phyloP scores from a whole-genome alignment of 192 early-diverging fungal genomes.

The Borealophlyctis nickersoniae region DNA sequence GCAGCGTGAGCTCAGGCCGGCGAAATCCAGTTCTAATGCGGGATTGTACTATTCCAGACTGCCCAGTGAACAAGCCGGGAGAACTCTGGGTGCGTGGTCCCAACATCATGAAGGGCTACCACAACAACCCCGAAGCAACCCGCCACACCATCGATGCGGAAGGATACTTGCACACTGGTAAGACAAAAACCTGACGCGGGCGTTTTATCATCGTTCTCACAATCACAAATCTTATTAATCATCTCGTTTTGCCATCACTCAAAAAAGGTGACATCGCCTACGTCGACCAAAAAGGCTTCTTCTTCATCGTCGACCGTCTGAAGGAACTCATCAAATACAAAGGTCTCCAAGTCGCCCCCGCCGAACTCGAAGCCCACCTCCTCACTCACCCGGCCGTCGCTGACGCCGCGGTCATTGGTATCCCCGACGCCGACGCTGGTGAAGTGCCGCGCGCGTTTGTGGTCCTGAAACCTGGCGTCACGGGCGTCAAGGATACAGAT shows the following conservation, averaged over 20 bases:
- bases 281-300: constrained; percentile 61
- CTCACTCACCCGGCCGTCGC: constrained; percentile 66
- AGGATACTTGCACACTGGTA: constrained; percentile 70
- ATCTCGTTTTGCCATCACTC: background rate
- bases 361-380: constrained; percentile 78
- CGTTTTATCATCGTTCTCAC: constrained; percentile 8
- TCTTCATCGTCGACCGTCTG: constrained; percentile 71
- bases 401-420: constrained; percentile 44
- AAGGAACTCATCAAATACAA: constrained; percentile 97
- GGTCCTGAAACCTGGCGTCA: constrained; percentile 49
- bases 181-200: constrained; percentile 16
- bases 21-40: no score
- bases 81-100: constrained; percentile 88
- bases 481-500: constrained; percentile 37
- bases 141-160: constrained; percentile 65
- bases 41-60: no score
- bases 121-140: constrained; percentile 75
- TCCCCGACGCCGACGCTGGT: constrained; percentile 34
- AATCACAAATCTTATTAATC: background rate
- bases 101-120: constrained; percentile 86
- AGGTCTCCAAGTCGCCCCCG: constrained; percentile 78
- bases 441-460: constrained; percentile 81
- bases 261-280: constrained; percentile 65
- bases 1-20: no score
- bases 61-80: constrained; percentile 56